A percentile compares a stretch with the other conserved stretches of the same genome.
phyloP scores from a whole-genome alignment of 345 rosid species.

The Toxicodendron radicans region DNA sequence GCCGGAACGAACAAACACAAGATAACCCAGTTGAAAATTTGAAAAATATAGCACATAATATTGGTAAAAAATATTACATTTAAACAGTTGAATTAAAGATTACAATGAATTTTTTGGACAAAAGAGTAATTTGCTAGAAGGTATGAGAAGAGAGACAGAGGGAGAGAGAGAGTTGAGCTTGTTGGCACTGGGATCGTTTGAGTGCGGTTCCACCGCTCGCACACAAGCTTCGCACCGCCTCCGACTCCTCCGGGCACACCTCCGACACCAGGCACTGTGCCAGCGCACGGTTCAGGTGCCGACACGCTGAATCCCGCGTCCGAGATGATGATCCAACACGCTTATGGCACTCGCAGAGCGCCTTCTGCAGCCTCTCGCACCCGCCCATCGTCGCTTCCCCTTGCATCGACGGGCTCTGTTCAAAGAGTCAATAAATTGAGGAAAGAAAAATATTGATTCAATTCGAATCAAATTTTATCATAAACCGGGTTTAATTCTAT shows the following conservation, averaged over 20 bases:
- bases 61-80: too few species aligned
- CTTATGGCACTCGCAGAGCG: slow-evolving; percentile 65
- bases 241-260: slow-evolving; percentile 71
- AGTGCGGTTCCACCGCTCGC: slow-evolving; percentile 80
- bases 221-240: slow-evolving; percentile 76
- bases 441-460: too few species aligned
- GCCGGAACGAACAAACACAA: neutral
- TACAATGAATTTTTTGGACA: neutral
- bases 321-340: slow-evolving; percentile 51
- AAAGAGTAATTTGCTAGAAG: neutral
- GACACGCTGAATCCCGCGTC: slow-evolving; percentile 52
- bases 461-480: too few species aligned
- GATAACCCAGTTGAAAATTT: neutral
- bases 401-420: neutral
- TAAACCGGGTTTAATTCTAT: too few species aligned
- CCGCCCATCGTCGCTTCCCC: neutral
- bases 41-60: neutral
- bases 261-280: slow-evolving; percentile 74
- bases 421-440: too few species aligned
- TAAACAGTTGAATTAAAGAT: too few species aligned
- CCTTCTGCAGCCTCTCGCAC: slow-evolving; percentile 66
- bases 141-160: slow-evolving; percentile 45
- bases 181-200: slow-evolving; percentile 81
- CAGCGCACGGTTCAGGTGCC: slow-evolving; percentile 69
- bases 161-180: slow-evolving; percentile 73